Conservation (phyloP, 2,329 filamentous ascomycete genomes). For the Amphichorda felina region DNA sequence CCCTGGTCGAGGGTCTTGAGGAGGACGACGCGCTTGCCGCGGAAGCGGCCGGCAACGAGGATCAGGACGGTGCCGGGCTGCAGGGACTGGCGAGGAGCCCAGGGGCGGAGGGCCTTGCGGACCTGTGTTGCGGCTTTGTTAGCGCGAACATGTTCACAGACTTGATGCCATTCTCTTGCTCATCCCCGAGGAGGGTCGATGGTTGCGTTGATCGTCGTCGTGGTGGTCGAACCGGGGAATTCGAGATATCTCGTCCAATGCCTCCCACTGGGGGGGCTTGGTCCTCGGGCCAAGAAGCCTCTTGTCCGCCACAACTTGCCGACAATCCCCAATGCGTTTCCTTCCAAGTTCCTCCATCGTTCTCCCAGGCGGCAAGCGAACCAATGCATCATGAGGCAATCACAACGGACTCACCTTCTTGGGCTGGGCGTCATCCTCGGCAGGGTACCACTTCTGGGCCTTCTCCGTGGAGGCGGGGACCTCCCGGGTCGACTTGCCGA, state of each 20-base stretch:
- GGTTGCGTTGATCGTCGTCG: too few species aligned
- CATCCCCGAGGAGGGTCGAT: too few species aligned
- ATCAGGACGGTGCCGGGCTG: constrained; percentile 94
- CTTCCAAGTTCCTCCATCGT: not conserved
- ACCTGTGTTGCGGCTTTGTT: constrained; percentile 42
- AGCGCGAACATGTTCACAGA: too few species aligned
- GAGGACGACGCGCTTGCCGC: constrained; percentile 98
- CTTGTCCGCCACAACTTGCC: not conserved
- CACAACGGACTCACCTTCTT: constrained; percentile 73
- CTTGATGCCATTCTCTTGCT: too few species aligned
- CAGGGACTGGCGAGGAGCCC: constrained; percentile 79
- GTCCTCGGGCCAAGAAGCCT: too few species aligned
- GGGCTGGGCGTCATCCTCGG: constrained; percentile 75
- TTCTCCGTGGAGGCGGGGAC: constrained; percentile 80
- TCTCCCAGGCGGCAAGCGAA: not conserved
- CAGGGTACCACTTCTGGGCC: constrained; percentile 98
- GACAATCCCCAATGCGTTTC: not conserved
- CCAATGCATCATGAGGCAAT: not conserved
- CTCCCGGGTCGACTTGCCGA: constrained; percentile 91
- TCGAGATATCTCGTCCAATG: too few species aligned
- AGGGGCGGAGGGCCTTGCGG: constrained; percentile 85
- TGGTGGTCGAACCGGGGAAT: too few species aligned
- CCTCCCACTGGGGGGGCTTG: too few species aligned
- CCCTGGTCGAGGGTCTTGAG: constrained; percentile 96
- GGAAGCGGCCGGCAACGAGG: constrained; percentile 98